These are phyloP conservation scores for Penicillium freii DNA, from an alignment of 2,329 filamentous ascomycete species.

Conservation along the genomic window DNA sequence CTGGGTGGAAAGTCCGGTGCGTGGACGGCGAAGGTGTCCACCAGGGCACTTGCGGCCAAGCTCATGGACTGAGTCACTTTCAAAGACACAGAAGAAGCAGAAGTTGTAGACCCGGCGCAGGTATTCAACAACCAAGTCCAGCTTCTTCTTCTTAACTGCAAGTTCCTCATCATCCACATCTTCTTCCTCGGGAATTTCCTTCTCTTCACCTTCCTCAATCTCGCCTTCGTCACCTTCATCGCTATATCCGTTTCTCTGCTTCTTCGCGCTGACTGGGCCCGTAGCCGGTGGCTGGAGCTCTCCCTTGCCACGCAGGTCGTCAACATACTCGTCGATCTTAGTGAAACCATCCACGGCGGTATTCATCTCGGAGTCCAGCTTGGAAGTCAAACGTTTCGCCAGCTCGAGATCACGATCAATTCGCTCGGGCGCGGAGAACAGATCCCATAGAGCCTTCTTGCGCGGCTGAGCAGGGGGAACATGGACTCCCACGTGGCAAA, in stretches of 20 bases:
- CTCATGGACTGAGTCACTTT: conserved; percentile 96
- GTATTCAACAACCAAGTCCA: conserved; percentile 95
- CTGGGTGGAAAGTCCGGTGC: conserved; percentile 76
- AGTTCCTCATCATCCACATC: conserved; percentile 89
- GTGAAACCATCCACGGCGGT: conserved; percentile 71
- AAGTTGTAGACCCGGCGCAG: conserved; percentile 96
- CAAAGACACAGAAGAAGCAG: conserved; percentile 99
- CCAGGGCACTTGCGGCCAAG: conserved; percentile 93
- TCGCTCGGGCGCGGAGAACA: conserved; percentile 91
- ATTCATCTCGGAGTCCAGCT: conserved; percentile 81
- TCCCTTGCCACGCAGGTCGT: conserved; percentile 73
- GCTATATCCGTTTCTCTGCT: conserved; percentile 55
- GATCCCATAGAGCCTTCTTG: conserved; percentile 95
- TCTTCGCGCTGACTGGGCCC: conserved; percentile 45
- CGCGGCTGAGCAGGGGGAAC: conserved; percentile 80
- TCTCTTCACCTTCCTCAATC: conserved; percentile 78
- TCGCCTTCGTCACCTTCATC: conserved; percentile 54
- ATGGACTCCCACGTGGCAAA: conserved; percentile 94
- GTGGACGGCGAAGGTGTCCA: conserved; percentile 89
- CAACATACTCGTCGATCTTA: conserved; percentile 83
- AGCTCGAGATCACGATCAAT: conserved; percentile 86
- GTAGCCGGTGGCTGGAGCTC: conserved; percentile 65
- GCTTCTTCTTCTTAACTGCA: conserved; percentile 89
- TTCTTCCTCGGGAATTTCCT: conserved; percentile 62
- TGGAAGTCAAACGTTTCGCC: conserved; percentile 76